These are phyloP conservation scores for Ganoderma lingzhi DNA, from an alignment of 1,284 basidiomycete genomes.

Conservation along the genomic window DNA sequence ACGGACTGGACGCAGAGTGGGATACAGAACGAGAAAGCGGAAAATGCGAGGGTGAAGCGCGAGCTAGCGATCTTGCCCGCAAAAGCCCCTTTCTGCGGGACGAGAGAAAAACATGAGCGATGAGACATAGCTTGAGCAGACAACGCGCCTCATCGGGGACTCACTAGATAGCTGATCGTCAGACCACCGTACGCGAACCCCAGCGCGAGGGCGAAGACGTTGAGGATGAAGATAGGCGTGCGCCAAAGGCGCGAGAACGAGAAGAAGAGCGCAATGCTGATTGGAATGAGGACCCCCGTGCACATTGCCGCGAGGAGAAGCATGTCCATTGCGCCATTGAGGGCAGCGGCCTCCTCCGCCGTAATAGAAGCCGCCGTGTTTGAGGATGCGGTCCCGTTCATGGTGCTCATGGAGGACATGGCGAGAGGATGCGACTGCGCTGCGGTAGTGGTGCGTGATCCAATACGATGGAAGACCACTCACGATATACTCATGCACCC, in stretches of 20 bases:
- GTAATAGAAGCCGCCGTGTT: background rate
- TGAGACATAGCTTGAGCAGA: background rate
- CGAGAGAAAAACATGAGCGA: background rate
- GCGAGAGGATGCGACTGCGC: background rate
- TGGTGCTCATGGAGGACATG: background rate
- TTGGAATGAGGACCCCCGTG: conserved; percentile 3
- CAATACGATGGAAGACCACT: background rate
- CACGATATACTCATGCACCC: background rate
- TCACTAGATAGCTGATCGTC: background rate
- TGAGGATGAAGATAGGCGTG: conserved; percentile 1
- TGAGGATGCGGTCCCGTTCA: background rate
- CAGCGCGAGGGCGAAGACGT: background rate
- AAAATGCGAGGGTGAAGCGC: background rate
- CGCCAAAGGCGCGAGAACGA: background rate
- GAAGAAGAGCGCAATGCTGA: background rate
- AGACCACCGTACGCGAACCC: background rate
- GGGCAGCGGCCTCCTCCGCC: conserved; percentile 1
- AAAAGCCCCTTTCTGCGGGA: background rate
- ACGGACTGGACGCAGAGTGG: conserved; percentile 32
- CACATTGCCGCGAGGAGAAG: background rate
- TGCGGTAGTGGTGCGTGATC: background rate
- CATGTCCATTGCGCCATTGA: background rate
- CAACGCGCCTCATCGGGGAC: background rate
- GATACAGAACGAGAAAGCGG: conserved; percentile 15
- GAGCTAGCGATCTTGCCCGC: background rate